These are phyloP conservation scores for Talaromyces wortmannii DNA, from an alignment of 495 filamentous ascomycete genomes.

Conservation along the genomic window DNA sequence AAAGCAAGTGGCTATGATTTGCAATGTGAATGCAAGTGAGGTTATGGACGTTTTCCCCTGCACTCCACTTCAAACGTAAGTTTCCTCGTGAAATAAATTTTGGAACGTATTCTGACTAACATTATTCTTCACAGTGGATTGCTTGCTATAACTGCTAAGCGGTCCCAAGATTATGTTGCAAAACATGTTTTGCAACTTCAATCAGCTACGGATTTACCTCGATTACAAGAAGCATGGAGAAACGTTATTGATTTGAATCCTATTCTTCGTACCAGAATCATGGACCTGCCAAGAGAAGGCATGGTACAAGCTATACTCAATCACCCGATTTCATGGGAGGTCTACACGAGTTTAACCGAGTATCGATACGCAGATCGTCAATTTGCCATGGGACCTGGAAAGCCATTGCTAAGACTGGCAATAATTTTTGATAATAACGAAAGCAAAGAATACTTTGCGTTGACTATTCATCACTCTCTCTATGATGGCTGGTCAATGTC, in stretches of 20 bases:
- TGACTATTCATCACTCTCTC: conserved; percentile 50
- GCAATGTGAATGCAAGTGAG: not conserved
- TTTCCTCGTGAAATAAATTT: no score
- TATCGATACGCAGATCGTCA: not conserved
- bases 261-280: conserved; percentile 30
- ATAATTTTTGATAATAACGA: not conserved
- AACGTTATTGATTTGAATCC: conserved; percentile 15
- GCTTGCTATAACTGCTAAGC: conserved; percentile 30
- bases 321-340: conserved; percentile 19
- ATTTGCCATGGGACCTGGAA: not conserved
- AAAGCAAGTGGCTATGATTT: not conserved
- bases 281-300: conserved; percentile 12
- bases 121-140: conserved; percentile 17
- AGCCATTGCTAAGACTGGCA: not conserved
- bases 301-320: conserved; percentile 38
- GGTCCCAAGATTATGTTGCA: conserved; percentile 26
- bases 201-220: conserved; percentile 16
- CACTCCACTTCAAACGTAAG: conserved; percentile 39
- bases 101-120: no score
- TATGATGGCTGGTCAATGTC: conserved; percentile 54
- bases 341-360: not conserved
- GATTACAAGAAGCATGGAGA: conserved; percentile 35
- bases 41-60: conserved; percentile 42
- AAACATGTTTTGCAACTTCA: conserved; percentile 19
- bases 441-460: conserved; percentile 23